Evolutionary conservation across 257 asterid species (phyloP).

Genomic region (Dorcoceras hygrometricum): DNA sequence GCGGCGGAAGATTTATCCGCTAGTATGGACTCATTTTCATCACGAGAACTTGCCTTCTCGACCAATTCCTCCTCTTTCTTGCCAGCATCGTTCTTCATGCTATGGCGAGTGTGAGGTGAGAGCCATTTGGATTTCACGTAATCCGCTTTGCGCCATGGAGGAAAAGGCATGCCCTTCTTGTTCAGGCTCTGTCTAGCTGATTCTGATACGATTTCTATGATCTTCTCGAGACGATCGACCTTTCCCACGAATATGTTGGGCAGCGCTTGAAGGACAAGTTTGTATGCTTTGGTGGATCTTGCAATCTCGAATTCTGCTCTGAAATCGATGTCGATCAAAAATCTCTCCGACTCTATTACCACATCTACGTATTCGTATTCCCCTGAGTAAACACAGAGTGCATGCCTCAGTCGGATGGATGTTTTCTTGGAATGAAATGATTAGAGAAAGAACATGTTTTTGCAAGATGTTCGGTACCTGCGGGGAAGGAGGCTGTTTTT

Average conservation of each 20-base stretch:
- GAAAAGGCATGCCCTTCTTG: constrained; percentile 85
- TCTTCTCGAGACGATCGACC: constrained; percentile 69
- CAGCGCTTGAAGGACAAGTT: constrained; percentile 49
- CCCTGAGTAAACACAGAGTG: constrained; percentile 41
- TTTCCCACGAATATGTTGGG: constrained; percentile 75
- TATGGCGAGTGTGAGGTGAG: constrained; percentile 50
- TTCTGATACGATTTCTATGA: constrained; percentile 55
- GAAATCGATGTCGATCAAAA: constrained; percentile 78
- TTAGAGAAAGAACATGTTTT: neutral
- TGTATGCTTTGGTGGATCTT: constrained; percentile 76
- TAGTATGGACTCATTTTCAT: constrained; percentile 24
- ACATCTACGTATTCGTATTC: constrained; percentile 80
- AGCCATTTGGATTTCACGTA: constrained; percentile 88
- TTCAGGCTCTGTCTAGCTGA: constrained; percentile 76
- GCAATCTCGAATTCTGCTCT: constrained; percentile 87
- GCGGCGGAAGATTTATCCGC: constrained; percentile 24
- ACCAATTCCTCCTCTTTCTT: constrained; percentile 11
- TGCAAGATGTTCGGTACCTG: constrained; percentile 41
- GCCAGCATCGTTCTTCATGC: neutral
- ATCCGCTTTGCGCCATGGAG: constrained; percentile 86
- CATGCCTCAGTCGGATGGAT: neutral
- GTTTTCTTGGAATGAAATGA: neutral
- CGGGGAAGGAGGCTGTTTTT: constrained; percentile 52
- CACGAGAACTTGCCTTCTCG: neutral
- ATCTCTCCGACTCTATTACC: constrained; percentile 47